Evolutionary conservation across 176 grass and related monocot genomes (phyloP).

Genomic region (Urochloa ruziziensis): DNA sequence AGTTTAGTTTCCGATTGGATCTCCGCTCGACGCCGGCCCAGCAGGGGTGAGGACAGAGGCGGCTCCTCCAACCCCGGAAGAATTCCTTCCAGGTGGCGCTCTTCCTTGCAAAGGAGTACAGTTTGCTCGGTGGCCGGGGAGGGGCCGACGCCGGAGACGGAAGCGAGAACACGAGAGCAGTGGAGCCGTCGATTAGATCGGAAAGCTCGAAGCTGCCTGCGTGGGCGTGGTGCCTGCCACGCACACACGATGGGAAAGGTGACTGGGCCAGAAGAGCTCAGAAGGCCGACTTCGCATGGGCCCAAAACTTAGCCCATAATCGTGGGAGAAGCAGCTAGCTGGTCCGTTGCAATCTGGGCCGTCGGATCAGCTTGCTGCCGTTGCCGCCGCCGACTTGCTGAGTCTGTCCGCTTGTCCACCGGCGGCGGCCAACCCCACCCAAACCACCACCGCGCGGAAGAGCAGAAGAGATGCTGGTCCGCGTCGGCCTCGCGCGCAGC

Average conservation of each 20-base stretch:
- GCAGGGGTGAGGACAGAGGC: background rate
- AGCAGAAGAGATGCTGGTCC: slow-evolving; percentile 38
- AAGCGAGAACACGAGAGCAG: background rate
- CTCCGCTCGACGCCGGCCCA: background rate
- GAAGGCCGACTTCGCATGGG: background rate
- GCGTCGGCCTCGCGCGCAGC: slow-evolving; percentile 38
- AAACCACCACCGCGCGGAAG: background rate
- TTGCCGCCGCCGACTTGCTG: too few species aligned
- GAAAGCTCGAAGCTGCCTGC: background rate
- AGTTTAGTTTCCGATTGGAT: background rate
- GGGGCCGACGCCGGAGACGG: background rate
- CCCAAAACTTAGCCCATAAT: background rate
- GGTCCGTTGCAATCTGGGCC: background rate
- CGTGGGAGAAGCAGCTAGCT: background rate
- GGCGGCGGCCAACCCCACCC: background rate
- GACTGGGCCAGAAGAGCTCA: background rate
- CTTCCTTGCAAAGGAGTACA: background rate
- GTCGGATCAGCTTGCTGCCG: background rate
- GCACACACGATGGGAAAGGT: background rate
- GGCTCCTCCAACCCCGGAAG: background rate
- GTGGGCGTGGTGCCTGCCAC: background rate
- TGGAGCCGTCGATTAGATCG: background rate
- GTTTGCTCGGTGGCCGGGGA: background rate
- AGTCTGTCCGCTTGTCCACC: background rate
- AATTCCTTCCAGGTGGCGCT: background rate